Conservation (phyloP, 2,329 filamentous ascomycete genomes). For the Chaetomium globosum region DNA sequence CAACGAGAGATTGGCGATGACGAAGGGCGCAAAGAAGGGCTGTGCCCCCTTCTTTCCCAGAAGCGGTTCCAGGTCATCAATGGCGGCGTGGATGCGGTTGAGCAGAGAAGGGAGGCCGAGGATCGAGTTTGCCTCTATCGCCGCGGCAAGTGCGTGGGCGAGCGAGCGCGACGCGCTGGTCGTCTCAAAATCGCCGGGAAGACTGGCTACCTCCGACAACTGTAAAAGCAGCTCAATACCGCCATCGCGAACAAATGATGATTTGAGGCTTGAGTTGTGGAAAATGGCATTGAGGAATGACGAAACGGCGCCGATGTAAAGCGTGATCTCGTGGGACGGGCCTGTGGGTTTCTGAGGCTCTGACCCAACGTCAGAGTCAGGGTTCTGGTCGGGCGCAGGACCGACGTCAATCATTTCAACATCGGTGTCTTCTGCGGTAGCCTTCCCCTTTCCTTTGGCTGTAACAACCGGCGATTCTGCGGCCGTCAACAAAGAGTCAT, state of each 20-base stretch:
- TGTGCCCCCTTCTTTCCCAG: conserved; percentile 53
- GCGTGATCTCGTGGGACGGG: conserved; percentile 52
- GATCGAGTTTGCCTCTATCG: conserved; percentile 79
- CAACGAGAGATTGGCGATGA: conserved; percentile 51
- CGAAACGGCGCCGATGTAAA: conserved; percentile 74
- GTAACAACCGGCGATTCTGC: conserved; percentile 33
- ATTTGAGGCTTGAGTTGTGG: conserved; percentile 71
- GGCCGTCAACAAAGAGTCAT: conserved; percentile 44
- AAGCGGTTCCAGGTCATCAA: conserved; percentile 70
- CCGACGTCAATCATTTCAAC: conserved; percentile 66
- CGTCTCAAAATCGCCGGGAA: conserved; percentile 73
- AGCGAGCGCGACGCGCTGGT: conserved; percentile 69
- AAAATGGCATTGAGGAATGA: conserved; percentile 78
- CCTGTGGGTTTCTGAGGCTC: conserved; percentile 22
- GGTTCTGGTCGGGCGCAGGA: conserved; percentile 7
- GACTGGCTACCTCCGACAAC: conserved; percentile 77
- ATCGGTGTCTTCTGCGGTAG: conserved; percentile 50
- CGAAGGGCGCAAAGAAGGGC: conserved; percentile 72
- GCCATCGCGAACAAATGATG: conserved; percentile 73
- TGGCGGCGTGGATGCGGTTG: conserved; percentile 68
- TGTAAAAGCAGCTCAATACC: conserved; percentile 84
- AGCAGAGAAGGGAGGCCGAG: conserved; percentile 81
- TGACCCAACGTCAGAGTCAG: conserved; percentile 15
- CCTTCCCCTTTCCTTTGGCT: conserved; percentile 48
- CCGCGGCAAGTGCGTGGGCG: conserved; percentile 71